Percentiles rank a stretch among this genome's conserved stretches.
Conservation (phyloP, 345 rosid genomes). For the Gossypium arboreum region DNA sequence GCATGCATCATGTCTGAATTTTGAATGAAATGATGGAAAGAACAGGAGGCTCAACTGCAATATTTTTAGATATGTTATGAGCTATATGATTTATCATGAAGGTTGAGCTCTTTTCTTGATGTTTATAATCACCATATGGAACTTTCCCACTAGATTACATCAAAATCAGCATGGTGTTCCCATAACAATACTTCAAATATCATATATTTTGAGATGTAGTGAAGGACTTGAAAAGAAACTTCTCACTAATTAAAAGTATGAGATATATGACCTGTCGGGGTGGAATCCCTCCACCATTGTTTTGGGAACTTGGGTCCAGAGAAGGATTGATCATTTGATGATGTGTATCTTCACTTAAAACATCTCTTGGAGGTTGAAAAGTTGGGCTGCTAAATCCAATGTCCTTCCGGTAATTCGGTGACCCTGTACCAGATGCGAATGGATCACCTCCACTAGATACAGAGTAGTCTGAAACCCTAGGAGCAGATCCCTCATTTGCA, state of each 20-base stretch:
- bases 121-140: not conserved
- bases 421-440: constrained; percentile 53
- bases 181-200: not conserved
- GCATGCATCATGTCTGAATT: not conserved
- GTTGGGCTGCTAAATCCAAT: constrained; percentile 57
- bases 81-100: not conserved
- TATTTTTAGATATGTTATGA: constrained; percentile 4
- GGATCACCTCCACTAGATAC: constrained; percentile 79
- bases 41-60: not conserved
- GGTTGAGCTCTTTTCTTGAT: not conserved
- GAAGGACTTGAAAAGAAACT: constrained; percentile 1
- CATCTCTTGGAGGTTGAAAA: constrained; percentile 42
- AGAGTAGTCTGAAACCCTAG: constrained; percentile 82
- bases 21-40: not conserved
- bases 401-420: constrained; percentile 71
- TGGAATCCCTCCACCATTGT: constrained; percentile 42
- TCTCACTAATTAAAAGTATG: not conserved
- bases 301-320: constrained; percentile 38
- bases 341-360: constrained; percentile 30
- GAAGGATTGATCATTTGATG: constrained; percentile 34
- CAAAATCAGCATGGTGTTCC: not conserved
- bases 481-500: constrained; percentile 79
- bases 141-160: not conserved
- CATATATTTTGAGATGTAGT: not conserved
- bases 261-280: constrained; percentile 49